Percentiles rank a stretch among this genome's conserved stretches.
phyloP scores from a whole-genome alignment of 2,329 filamentous ascomycete species.

The Magnaporthiopsis incrustans region DNA sequence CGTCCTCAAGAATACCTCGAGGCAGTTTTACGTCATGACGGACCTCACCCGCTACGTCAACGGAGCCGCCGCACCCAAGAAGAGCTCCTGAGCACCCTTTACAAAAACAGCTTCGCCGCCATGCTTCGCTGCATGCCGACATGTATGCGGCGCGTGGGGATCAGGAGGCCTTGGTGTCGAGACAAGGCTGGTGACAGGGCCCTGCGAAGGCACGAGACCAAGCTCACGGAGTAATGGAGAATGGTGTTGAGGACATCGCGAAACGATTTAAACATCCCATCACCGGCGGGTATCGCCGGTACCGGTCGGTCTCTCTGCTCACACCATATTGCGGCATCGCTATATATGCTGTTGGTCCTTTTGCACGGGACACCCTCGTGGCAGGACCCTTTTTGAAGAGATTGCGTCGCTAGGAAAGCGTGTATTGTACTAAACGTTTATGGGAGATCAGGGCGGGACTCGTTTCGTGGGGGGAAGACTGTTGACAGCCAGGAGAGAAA shows the following conservation, averaged over 20 bases:
- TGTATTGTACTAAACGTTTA: background rate
- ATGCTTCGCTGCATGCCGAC: background rate
- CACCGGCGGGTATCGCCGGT: background rate
- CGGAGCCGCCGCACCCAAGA: slow-evolving; percentile 50
- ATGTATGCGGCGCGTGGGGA: background rate
- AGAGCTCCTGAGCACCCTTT: slow-evolving; percentile 45
- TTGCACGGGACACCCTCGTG: background rate
- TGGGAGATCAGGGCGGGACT: background rate
- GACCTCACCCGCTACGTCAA: slow-evolving; percentile 67
- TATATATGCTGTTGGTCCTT: background rate
- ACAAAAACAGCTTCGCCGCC: slow-evolving; percentile 4
- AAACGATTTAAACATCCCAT: background rate
- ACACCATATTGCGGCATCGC: background rate
- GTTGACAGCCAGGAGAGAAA: background rate
- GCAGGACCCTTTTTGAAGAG: background rate
- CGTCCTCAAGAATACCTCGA: slow-evolving; percentile 61
- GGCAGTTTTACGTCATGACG: slow-evolving; percentile 71
- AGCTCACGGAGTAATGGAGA: background rate
- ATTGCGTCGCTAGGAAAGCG: background rate
- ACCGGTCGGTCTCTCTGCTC: background rate
- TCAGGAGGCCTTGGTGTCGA: background rate
- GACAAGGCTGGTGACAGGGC: background rate
- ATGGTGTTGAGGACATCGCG: background rate
- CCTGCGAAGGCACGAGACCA: background rate
- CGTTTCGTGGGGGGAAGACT: background rate